Conservation (phyloP, 2,329 filamentous ascomycete genomes). For the Trichoderma breve region DNA sequence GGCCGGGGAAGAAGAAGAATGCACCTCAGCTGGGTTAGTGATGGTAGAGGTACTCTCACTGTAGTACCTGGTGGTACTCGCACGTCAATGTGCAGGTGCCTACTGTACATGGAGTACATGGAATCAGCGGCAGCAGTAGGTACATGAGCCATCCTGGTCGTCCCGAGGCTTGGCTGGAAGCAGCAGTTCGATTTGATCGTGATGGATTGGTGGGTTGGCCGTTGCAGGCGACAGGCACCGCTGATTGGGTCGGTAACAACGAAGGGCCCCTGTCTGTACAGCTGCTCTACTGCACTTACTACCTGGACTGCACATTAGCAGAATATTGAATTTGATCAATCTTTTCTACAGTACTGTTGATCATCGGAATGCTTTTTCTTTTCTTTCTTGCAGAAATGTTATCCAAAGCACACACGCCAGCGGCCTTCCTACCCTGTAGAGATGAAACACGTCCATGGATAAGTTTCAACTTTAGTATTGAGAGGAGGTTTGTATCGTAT, state of each 20-base stretch:
- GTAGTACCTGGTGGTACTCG: background rate
- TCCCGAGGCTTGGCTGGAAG: background rate
- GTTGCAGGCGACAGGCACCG: background rate
- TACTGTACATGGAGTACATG: background rate
- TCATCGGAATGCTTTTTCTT: background rate
- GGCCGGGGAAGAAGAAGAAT: conserved; percentile 4
- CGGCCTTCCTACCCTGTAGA: background rate
- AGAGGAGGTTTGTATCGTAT: background rate
- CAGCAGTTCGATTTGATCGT: background rate
- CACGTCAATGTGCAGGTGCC: background rate
- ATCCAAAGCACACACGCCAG: background rate
- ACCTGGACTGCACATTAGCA: background rate
- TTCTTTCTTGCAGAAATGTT: background rate
- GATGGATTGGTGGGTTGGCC: background rate
- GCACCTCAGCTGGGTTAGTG: background rate
- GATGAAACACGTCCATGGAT: background rate
- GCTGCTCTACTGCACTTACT: background rate
- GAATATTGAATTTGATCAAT: background rate
- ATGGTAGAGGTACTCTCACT: background rate
- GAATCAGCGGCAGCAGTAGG: background rate
- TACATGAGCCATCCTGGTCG: background rate
- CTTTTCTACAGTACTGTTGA: background rate
- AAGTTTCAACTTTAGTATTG: background rate
- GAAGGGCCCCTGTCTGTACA: background rate
- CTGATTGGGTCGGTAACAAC: background rate